Conservation (phyloP, 2,329 filamentous ascomycete species). For the Metarhizium robertsii region DNA sequence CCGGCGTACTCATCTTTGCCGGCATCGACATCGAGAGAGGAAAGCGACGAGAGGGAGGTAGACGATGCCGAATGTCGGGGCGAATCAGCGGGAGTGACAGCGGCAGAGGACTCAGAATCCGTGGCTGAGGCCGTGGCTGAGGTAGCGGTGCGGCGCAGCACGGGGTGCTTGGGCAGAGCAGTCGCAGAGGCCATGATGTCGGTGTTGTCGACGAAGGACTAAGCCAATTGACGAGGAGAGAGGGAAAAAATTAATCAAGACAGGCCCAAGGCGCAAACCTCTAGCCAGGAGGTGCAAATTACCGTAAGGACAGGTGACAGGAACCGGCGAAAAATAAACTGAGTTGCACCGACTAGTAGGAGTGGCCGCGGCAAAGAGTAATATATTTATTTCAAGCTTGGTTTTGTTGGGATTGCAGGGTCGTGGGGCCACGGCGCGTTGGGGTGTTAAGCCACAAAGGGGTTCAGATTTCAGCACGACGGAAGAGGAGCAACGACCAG, state of each 20-base stretch:
- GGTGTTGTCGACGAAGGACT: background rate
- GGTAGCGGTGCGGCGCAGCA: conserved; percentile 38
- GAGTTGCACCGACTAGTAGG: too few species aligned
- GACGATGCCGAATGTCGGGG: conserved; percentile 62
- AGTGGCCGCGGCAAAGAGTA: background rate
- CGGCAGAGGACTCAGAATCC: conserved; percentile 45
- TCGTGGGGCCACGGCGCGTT: background rate
- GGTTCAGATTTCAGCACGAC: background rate
- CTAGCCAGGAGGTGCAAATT: background rate
- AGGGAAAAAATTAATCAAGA: background rate
- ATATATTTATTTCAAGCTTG: background rate
- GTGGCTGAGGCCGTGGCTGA: conserved; percentile 32
- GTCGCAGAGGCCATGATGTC: conserved; percentile 38
- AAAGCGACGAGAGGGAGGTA: conserved; percentile 86
- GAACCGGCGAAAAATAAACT: background rate
- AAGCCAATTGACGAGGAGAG: background rate
- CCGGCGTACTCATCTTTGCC: conserved; percentile 42
- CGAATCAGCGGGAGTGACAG: conserved; percentile 49
- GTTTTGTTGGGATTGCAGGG: conserved; percentile 6
- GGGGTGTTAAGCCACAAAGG: background rate
- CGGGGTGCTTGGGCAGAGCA: conserved; percentile 30
- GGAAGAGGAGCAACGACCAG: background rate
- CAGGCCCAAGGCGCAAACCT: background rate
- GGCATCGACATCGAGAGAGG: conserved; percentile 46
- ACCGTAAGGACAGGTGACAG: background rate